Base-by-base conservation (phyloP, 345 rosid genomes). In the Brassica nigra region DNA sequence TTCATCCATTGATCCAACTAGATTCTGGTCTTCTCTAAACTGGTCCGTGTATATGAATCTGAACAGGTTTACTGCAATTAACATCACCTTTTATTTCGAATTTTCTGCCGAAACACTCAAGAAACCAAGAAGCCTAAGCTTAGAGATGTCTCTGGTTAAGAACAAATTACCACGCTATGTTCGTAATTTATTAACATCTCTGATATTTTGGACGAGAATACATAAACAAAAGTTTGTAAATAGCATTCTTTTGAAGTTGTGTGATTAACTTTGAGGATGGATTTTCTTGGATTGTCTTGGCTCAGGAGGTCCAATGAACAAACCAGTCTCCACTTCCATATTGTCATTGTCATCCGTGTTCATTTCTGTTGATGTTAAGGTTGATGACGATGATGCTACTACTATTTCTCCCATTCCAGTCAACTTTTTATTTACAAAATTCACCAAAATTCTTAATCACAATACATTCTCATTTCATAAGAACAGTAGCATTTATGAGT, bases 271-370 rank as follows among this genome's bases (percentile, higher is more conserved):
- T 10, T 28, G 29, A 68, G 64, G 69, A 61, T 20, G 0, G 12
- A 0, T 6, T 55, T 80, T 70, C 55, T 70, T 76, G 76, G 12
- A 30, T 8, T 18, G 83, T 61, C 89, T 71, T n/a, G 81, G 68
- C 73, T 88, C 83, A 6, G 92, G 94, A 73, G 81, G 94, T 44
- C 97, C 96, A 47, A 91, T 91, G 84, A 79, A 87, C 85, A 92
- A 77, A 79, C 83, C 88, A 8, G 97, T 92, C 88, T 92, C 93
- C 84, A 80, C 83, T 80, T 80, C 83, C 83, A 69, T 80, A 68
- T 58, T 39, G 39, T 68, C 71, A 62, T 61, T 61, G 27, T 30
- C 79, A 8, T 75, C 71, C 7, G 81, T 75, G 70, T 55, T 76
- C 68, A 18, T 76, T 59, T 69, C 75, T 20, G 76, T 31, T 55